A percentile compares a stretch with the other conserved stretches of the same genome.
These are phyloP conservation scores for Gamarada debralockiae DNA, from an alignment of 495 filamentous ascomycete genomes.

Conservation along the genomic window DNA sequence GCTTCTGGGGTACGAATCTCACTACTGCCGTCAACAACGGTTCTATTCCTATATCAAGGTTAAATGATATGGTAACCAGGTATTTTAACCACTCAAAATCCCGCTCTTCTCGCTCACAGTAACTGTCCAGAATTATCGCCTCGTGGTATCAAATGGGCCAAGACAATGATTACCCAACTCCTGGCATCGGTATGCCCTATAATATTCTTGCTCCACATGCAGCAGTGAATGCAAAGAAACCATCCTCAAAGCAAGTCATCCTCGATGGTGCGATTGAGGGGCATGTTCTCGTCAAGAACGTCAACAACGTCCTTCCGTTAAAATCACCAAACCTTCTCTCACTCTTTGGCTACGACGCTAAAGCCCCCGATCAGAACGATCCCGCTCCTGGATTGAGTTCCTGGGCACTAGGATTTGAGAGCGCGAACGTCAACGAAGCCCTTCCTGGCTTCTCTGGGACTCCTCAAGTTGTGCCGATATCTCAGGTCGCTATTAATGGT, in stretches of 20 bases:
- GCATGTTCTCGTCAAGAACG: slow-evolving; percentile 61
- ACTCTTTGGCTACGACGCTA: slow-evolving; percentile 45
- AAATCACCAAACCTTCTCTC: slow-evolving; percentile 42
- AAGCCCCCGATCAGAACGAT: not conserved
- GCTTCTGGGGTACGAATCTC: slow-evolving; percentile 29
- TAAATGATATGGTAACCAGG: slow-evolving; percentile 54
- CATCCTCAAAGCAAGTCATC: slow-evolving; percentile 31
- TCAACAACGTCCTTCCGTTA: slow-evolving; percentile 47
- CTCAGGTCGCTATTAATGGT: slow-evolving; percentile 42
- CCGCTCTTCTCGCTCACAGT: slow-evolving; percentile 1
- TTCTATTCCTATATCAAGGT: slow-evolving; percentile 38
- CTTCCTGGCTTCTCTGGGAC: not conserved
- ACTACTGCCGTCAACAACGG: slow-evolving; percentile 43
- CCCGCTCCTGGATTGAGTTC: not conserved
- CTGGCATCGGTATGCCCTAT: slow-evolving; percentile 38
- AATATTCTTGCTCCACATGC: slow-evolving; percentile 50
- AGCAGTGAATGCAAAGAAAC: slow-evolving; percentile 43
- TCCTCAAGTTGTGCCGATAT: not conserved
- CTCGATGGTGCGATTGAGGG: slow-evolving; percentile 45
- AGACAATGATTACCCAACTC: slow-evolving; percentile 30
- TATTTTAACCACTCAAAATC: slow-evolving; percentile 37
- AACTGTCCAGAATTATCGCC: slow-evolving; percentile 40
- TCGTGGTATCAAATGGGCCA: slow-evolving; percentile 48
- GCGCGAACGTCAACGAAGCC: not conserved
- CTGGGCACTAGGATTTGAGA: not conserved